Evolutionary conservation across 805 yeast genomes (phyloP).

Genomic region (Kuraishia piskuri): DNA sequence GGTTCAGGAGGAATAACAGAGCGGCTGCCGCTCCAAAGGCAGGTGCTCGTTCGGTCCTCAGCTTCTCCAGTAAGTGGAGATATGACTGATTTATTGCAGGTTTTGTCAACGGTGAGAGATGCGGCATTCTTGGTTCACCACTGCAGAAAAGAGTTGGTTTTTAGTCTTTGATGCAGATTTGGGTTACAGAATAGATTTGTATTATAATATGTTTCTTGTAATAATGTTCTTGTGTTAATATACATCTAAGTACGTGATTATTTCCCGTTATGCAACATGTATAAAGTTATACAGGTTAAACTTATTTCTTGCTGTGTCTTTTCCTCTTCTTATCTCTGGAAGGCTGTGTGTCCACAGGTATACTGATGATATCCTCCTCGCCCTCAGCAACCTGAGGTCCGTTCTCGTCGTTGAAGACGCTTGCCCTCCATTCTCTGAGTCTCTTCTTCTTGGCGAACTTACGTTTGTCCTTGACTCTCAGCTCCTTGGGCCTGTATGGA

Average conservation of each 20-base stretch:
- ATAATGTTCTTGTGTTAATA: too few species aligned
- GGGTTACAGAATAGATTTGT: too few species aligned
- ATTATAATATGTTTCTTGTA: too few species aligned
- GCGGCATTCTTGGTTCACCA: too few species aligned
- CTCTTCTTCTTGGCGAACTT: slow-evolving; percentile 77
- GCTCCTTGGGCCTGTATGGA: slow-evolving; percentile 76
- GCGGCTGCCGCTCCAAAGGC: background rate
- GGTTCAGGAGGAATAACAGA: background rate
- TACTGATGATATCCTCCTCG: slow-evolving; percentile 9
- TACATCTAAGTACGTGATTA: too few species aligned
- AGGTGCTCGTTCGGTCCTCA: background rate
- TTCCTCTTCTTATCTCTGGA: background rate
- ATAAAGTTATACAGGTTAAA: background rate
- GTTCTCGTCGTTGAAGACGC: slow-evolving; percentile 59
- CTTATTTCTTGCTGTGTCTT: background rate
- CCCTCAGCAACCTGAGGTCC: slow-evolving; percentile 30
- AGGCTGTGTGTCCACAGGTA: background rate
- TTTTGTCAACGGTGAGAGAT: too few species aligned
- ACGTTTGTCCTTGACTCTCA: slow-evolving; percentile 67
- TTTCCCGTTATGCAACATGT: background rate
- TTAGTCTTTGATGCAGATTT: too few species aligned
- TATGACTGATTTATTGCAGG: too few species aligned
- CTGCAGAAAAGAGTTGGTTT: too few species aligned
- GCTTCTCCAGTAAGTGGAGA: background rate
- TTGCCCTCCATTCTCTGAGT: slow-evolving; percentile 83